Percentiles rank a stretch among this genome's conserved stretches.
phyloP scores from a whole-genome alignment of 805 yeast species.

The Millerozyma miso region DNA sequence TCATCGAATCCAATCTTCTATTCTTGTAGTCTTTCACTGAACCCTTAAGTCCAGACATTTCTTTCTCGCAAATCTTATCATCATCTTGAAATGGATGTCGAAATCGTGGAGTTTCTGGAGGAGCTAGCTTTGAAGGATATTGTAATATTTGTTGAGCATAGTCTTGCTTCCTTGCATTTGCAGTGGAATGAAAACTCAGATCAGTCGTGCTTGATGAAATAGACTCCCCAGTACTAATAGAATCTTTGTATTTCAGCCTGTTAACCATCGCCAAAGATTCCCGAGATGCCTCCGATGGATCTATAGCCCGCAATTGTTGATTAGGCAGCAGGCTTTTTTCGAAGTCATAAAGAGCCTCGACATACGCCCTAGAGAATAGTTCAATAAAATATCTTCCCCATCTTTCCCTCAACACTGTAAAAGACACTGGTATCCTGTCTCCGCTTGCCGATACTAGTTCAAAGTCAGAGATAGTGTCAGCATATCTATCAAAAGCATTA shows the following conservation, averaged over 20 bases:
- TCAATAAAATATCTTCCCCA: slow-evolving; percentile 75
- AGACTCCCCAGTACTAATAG: slow-evolving; percentile 9
- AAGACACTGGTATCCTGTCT: slow-evolving; percentile 58
- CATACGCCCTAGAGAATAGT: slow-evolving; percentile 59
- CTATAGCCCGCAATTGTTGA: background rate
- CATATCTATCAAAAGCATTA: slow-evolving; percentile 65
- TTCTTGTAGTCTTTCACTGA: background rate
- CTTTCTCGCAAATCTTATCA: background rate
- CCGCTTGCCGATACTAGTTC: slow-evolving; percentile 71
- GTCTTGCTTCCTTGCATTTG: background rate
- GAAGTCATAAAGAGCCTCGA: slow-evolving; percentile 47
- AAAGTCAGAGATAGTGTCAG: slow-evolving; percentile 62
- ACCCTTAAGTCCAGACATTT: background rate
- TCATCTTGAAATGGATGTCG: slow-evolving; percentile 67
- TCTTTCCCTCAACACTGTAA: slow-evolving; percentile 58
- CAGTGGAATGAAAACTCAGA: slow-evolving; percentile 1
- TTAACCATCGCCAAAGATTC: background rate
- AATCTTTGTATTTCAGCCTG: slow-evolving; percentile 8
- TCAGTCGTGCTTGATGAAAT: slow-evolving; percentile 8
- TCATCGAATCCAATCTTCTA: background rate
- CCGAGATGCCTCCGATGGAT: background rate
- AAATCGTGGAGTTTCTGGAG: slow-evolving; percentile 49
- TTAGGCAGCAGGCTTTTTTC: slow-evolving; percentile 20
- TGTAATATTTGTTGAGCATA: slow-evolving; percentile 10
- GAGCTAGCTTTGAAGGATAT: slow-evolving; percentile 3